phyloP scores from a whole-genome alignment of 192 early-diverging fungal species.

The Coemansia sp. region DNA sequence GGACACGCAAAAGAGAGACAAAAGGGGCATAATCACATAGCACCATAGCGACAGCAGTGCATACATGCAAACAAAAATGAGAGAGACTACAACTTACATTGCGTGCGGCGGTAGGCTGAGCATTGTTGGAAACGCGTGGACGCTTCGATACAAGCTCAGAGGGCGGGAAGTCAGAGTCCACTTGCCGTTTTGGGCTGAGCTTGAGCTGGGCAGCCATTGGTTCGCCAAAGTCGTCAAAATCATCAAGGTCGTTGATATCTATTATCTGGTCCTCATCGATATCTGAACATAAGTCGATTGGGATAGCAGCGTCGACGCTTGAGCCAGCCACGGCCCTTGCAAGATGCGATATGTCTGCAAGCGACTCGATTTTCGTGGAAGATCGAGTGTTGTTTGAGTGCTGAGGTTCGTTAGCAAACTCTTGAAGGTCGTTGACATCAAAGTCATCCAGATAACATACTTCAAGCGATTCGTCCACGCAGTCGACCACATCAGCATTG shows the following conservation, averaged over 20 bases:
- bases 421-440: constrained; percentile 10
- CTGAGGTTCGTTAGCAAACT: not conserved
- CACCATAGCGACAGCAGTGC: not conserved
- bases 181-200: constrained; percentile 7
- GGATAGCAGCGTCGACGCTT: not conserved
- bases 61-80: not conserved
- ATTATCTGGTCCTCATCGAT: constrained; percentile 24
- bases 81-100: not conserved
- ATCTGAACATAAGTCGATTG: constrained; percentile 31
- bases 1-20: not conserved
- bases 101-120: not conserved
- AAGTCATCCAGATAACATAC: constrained; percentile 36
- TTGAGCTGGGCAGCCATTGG: not conserved
- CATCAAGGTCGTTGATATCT: constrained; percentile 24
- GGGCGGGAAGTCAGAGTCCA: not conserved
- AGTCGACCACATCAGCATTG: not conserved
- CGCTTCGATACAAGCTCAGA: not conserved
- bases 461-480: constrained; percentile 16
- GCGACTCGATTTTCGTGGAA: not conserved
- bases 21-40: not conserved
- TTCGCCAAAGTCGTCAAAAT: constrained; percentile 1
- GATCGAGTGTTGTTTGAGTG: not conserved
- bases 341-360: not conserved
- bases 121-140: not conserved
- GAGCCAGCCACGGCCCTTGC: not conserved